Evolutionary conservation across 768 basidiomycete genomes (phyloP), one percentile per base, ranked within the genome.

Genomic region (Tricholoma sp.): DNA sequence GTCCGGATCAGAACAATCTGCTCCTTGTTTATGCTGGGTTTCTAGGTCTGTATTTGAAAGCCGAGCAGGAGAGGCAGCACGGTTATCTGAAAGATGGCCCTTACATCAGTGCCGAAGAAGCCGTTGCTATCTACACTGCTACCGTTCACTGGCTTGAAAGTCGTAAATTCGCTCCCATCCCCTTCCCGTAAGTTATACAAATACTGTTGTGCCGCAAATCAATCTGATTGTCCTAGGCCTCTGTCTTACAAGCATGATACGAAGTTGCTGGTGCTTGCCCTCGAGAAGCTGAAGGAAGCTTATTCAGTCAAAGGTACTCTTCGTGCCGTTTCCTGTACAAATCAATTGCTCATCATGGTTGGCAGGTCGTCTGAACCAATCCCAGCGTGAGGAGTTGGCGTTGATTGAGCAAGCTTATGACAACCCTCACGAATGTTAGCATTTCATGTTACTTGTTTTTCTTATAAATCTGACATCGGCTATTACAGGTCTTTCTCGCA

Each of bases 241-340:
- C 77, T 99, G 29, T 97, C 94, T 22, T 99, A 99, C 76, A 98
- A 98, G 76, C 97, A 99, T 66, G 97, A 99, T 71, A 99, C 97
- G 18, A 98, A 98, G 72, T 79, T 99, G 37, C 81, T 99, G 37
- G 96, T 99, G 6, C 79, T 99, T 32, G 97, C 97, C 0, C 81
- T 99, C 43, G 97, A 99, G 77, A 98, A 98, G 73, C 74, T 99
- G 67, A 99, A 99, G 76, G 97, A 98, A 74, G 97, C 97, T 4
- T 99, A 99, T 72, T 93, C 89, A 12, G 97, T 99, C 52, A 97
- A 99, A 73, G 96, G 84, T 69, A 53, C 57, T 21, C 5, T 41
- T 46, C 35, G 5, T 29, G 4, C 3, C 12, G 12, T 45, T 7
- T 53, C 7, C 6, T 10, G 29, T 4, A 14, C 9, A 35, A 46